Evolutionary conservation across 2,329 filamentous ascomycete genomes (phyloP), one percentile per base, ranked within the genome.

Genomic region (Monilinia fructicola): DNA sequence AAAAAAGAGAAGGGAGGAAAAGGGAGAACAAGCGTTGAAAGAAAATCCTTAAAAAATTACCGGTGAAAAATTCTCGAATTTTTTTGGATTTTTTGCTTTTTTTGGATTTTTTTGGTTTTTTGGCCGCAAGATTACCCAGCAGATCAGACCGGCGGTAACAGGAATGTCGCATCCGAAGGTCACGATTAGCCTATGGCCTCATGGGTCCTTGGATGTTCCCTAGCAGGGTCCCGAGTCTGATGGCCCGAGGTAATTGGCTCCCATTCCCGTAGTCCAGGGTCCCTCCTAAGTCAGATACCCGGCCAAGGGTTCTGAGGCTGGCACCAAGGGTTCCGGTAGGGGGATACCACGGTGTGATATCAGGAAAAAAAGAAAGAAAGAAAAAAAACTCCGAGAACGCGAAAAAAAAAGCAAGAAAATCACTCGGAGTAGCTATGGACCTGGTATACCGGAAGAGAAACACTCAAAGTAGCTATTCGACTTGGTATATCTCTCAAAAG

Each of bases 261-360:
- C 28, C 53, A 18, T 54, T 54, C 31, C 53, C 31, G 18, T 54
- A 54, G 53, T 54, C 21, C 31, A 11, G 14, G 31, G 53, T 38
- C 53, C 53, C 53, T 54, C 53, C 53, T 54, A n/a, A 35, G 53
- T 54, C 53, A 54, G 53, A 35, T 38, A 54, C 53, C 53, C 53
- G 53, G 53, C 53, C 53, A 54, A 54, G 53, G 53, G 53, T 54
- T n/a, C 53, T 54, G 53, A 54, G 53, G 53, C 53, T 54, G 53
- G 53, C 53, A 54, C 53, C 53, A 38, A 28, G 31, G 21, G 28
- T n/a, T 54, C 53, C 53, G n/a, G 21, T 54, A 54, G 53, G 31
- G 31, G 31, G 53, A 38, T 54, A 54, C 53, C 53, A 42, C 40
- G 16, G 53, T 28, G 53, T n/a, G n/a, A 23, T 38, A 35, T 54